Percentiles rank a stretch among this genome's conserved stretches.
phyloP scores from a whole-genome alignment of 106 monocot genomes.

The Vanilla planifolia region DNA sequence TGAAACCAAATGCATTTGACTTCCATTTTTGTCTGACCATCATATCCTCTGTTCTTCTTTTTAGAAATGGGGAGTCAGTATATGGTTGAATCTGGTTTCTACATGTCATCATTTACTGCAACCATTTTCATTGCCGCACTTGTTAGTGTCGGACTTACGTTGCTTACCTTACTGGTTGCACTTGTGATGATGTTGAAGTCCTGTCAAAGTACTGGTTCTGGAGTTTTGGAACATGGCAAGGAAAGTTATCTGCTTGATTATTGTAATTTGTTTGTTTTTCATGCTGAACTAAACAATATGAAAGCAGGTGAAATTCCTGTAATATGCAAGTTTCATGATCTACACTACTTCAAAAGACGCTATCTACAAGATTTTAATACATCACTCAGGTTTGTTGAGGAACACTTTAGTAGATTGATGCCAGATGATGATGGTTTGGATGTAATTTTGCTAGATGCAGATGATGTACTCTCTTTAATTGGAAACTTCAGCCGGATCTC shows the following conservation, averaged over 20 bases:
- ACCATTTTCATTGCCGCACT: conserved; percentile 31
- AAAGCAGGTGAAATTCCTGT: conserved; percentile 18
- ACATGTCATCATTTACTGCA: conserved; percentile 40
- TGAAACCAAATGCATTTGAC: not conserved
- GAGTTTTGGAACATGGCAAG: conserved; percentile 14
- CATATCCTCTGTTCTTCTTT: not conserved
- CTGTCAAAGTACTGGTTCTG: conserved; percentile 22
- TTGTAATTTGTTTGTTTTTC: conserved; percentile 25
- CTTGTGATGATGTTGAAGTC: conserved; percentile 36
- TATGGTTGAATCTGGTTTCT: conserved; percentile 34
- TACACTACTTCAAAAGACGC: not conserved
- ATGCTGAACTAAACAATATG: conserved; percentile 32
- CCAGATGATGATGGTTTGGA: conserved; percentile 22
- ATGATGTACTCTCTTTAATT: conserved; percentile 19
- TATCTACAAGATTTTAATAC: conserved; percentile 19
- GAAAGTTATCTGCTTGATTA: conserved; percentile 14
- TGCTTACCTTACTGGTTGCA: conserved; percentile 25
- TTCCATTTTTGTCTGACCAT: not conserved
- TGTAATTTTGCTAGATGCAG: conserved; percentile 30
- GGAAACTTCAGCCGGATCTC: not conserved
- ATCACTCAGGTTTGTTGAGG: conserved; percentile 26
- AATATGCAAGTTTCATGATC: conserved; percentile 12
- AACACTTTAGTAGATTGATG: conserved; percentile 19
- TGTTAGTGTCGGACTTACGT: conserved; percentile 21
- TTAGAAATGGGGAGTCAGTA: conserved; percentile 34